phyloP scores from a whole-genome alignment of 2,329 filamentous ascomycete genomes.

The Microcera coccophila region DNA sequence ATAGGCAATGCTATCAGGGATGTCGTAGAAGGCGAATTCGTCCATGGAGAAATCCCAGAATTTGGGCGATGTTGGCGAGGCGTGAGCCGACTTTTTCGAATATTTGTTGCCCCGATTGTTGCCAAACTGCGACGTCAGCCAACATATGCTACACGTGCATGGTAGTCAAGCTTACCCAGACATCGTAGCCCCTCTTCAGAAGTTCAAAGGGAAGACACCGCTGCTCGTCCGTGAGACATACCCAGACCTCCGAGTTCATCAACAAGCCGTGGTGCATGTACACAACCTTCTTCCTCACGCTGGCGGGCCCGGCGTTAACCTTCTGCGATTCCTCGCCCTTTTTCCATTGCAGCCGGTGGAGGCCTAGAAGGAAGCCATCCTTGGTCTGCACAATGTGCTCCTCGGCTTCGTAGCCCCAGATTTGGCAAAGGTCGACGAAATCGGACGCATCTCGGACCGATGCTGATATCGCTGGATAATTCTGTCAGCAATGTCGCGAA shows the following conservation, averaged over 20 bases:
- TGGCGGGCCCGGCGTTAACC: conserved; percentile 68
- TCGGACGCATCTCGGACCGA: conserved; percentile 82
- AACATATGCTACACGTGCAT: not conserved
- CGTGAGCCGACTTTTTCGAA: conserved; percentile 84
- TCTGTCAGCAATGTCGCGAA: conserved; percentile 46
- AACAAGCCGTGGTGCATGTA: conserved; percentile 94
- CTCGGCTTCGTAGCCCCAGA: conserved; percentile 90
- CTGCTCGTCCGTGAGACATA: conserved; percentile 82
- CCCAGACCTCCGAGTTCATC: conserved; percentile 99
- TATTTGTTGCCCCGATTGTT: conserved; percentile 99
- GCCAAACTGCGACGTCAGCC: conserved; percentile 60
- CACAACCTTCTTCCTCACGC: conserved; percentile 75
- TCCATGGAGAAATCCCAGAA: conserved; percentile 99
- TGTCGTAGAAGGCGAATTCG: conserved; percentile 96
- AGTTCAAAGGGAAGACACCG: conserved; percentile 84
- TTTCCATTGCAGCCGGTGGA: conserved; percentile 81
- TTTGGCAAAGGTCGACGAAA: conserved; percentile 87
- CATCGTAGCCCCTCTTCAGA: conserved; percentile 88
- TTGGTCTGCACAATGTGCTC: conserved; percentile 94
- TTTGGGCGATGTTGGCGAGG: conserved; percentile 66
- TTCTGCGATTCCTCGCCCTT: conserved; percentile 75
- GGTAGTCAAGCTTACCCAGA: conserved; percentile 64
- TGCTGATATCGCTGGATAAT: conserved; percentile 62
- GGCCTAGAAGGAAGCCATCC: conserved; percentile 86
- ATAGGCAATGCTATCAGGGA: conserved; percentile 90